phyloP scores from a whole-genome alignment of 768 basidiomycete species.

The Sporobolomyces pararoseus region DNA sequence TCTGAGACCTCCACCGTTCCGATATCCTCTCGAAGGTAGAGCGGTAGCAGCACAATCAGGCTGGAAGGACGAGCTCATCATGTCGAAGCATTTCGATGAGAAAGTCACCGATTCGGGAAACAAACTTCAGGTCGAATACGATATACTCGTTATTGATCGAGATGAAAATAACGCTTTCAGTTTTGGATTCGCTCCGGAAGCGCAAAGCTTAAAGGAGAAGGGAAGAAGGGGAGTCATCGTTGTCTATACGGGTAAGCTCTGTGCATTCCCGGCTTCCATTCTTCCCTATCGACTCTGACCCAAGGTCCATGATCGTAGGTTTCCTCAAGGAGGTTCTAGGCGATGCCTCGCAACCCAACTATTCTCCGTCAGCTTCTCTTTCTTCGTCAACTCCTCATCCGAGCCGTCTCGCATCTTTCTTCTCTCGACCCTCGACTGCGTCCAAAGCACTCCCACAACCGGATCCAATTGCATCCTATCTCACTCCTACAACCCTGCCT shows the following conservation, averaged over 20 bases:
- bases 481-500: constrained; percentile 56
- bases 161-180: constrained; percentile 89
- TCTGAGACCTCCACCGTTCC: constrained; percentile 54
- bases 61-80: constrained; percentile 45
- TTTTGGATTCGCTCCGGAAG: constrained; percentile 88
- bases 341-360: constrained; percentile 43
- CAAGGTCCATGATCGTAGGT: not conserved
- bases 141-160: constrained; percentile 80
- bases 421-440: not conserved
- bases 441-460: not conserved
- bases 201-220: constrained; percentile 52
- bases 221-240: constrained; percentile 69
- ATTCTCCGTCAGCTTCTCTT: constrained; percentile 8
- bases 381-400: constrained; percentile 41
- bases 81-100: constrained; percentile 49
- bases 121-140: constrained; percentile 74
- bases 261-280: not conserved
- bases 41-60: constrained; percentile 15
- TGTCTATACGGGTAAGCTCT: constrained; percentile 68
- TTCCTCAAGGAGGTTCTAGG: constrained; percentile 15
- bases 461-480: constrained; percentile 39
- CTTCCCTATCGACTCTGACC: constrained; percentile 39
- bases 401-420: constrained; percentile 1
- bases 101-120: constrained; percentile 48
- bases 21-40: constrained; percentile 22